These are phyloP conservation scores for Pythium aphanidermatum DNA, from an alignment of 352 stramenopile genomes.

Conservation along the genomic window DNA sequence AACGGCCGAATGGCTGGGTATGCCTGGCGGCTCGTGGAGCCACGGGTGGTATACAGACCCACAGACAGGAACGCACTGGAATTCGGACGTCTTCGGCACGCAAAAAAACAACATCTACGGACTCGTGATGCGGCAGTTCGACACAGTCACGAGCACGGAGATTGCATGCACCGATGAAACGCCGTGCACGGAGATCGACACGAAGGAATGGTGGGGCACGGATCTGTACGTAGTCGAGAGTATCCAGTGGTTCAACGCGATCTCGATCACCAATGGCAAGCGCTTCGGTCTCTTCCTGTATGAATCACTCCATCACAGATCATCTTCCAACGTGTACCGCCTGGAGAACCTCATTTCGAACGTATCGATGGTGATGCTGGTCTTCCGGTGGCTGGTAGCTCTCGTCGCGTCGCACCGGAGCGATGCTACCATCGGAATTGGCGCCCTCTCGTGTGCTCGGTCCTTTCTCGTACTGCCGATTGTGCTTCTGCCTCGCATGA, in stretches of 20 bases:
- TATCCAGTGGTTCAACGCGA: background rate
- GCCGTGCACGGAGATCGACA: slow-evolving; percentile 1
- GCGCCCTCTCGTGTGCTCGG: slow-evolving; percentile 26
- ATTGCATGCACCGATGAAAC: slow-evolving; percentile 20
- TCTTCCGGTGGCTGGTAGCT: slow-evolving; percentile 35
- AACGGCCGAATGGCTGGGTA: slow-evolving; percentile 31
- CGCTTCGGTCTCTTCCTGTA: slow-evolving; percentile 37
- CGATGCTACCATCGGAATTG: slow-evolving; percentile 25
- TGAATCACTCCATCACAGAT: background rate
- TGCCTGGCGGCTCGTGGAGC: slow-evolving; percentile 21
- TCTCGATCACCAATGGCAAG: slow-evolving; percentile 19
- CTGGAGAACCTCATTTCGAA: slow-evolving; percentile 44
- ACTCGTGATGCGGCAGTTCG: slow-evolving; percentile 29
- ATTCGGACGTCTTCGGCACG: slow-evolving; percentile 32
- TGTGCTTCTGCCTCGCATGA: slow-evolving; percentile 33
- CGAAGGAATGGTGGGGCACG: slow-evolving; percentile 2
- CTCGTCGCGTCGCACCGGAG: slow-evolving; percentile 30
- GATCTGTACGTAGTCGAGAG: slow-evolving; percentile 2
- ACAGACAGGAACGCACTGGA: slow-evolving; percentile 4
- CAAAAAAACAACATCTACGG: slow-evolving; percentile 14
- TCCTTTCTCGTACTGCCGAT: slow-evolving; percentile 42
- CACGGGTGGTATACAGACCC: slow-evolving; percentile 40
- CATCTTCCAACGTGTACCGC: slow-evolving; percentile 28
- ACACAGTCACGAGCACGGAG: slow-evolving; percentile 21
- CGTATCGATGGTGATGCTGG: slow-evolving; percentile 25